Percentiles rank a stretch among this genome's conserved stretches.
phyloP scores from a whole-genome alignment of 148 eudicot species.

The Chenopodium album region DNA sequence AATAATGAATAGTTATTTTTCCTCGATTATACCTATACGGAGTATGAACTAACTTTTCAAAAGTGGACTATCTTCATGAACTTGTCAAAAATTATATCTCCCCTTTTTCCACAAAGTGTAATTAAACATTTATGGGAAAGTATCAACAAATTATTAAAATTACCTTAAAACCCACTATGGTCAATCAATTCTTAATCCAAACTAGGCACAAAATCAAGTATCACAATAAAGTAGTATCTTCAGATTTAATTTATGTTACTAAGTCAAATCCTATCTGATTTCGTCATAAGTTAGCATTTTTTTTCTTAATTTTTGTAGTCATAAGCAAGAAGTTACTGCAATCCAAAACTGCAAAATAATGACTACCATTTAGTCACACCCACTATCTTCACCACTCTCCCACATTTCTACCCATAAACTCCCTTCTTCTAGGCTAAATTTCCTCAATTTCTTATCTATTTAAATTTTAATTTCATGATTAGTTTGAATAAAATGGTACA shows the following conservation, averaged over 20 bases:
- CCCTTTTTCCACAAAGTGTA: too few species aligned
- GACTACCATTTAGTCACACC: constrained; percentile 12
- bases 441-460: neutral
- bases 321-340: neutral
- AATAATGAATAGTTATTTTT: too few species aligned
- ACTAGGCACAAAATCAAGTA: constrained; percentile 17
- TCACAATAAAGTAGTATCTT: constrained; percentile 2
- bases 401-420: neutral
- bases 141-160: neutral
- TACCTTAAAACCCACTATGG: neutral
- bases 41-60: too few species aligned
- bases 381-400: constrained; percentile 24
- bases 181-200: constrained; percentile 9
- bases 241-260: neutral
- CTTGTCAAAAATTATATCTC: too few species aligned
- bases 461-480: neutral
- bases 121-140: neutral
- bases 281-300: neutral
- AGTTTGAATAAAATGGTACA: constrained; percentile 3
- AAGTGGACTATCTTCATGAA: too few species aligned
- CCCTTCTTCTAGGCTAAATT: constrained; percentile 11
- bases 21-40: too few species aligned
- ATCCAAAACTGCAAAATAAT: neutral
- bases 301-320: neutral
- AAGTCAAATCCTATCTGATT: constrained; percentile 27